Percentiles rank a stretch among this genome's conserved stretches.
phyloP scores from a whole-genome alignment of 768 basidiomycete genomes.

The Phlegmacium glaucopus region DNA sequence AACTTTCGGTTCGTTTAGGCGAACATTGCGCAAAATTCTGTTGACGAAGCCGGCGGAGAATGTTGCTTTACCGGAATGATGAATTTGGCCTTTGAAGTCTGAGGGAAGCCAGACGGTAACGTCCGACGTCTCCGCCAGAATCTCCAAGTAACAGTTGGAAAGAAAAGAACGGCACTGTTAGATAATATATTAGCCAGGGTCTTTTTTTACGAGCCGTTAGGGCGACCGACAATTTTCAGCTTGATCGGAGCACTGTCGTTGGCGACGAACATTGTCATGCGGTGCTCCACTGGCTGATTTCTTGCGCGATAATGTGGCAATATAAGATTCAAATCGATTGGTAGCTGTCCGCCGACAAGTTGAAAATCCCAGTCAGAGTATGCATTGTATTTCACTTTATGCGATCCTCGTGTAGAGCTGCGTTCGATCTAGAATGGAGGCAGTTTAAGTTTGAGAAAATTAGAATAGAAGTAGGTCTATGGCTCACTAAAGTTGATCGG shows the following conservation, averaged over 20 bases:
- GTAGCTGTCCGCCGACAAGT: conserved; percentile 46
- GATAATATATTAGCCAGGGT: conserved; percentile 4
- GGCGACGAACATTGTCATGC: conserved; percentile 65
- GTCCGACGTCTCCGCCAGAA: conserved; percentile 62
- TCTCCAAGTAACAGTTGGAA: conserved; percentile 59
- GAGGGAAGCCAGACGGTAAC: conserved; percentile 78
- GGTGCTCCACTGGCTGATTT: conserved; percentile 67
- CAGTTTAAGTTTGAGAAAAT: neutral
- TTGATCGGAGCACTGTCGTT: conserved; percentile 53
- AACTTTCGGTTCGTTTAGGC: conserved; percentile 39
- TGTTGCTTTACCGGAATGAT: conserved; percentile 44
- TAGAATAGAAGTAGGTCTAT: neutral
- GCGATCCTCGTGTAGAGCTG: conserved; percentile 41
- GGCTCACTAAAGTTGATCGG: conserved; percentile 22
- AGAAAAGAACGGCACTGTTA: conserved; percentile 53
- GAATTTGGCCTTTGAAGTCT: conserved; percentile 71
- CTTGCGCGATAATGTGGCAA: conserved; percentile 79
- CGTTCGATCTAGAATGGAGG: conserved; percentile 11
- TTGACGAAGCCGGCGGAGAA: conserved; percentile 77
- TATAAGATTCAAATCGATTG: conserved; percentile 64
- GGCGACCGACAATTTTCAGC: conserved; percentile 64
- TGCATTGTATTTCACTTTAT: conserved; percentile 62
- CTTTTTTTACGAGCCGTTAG: conserved; percentile 12
- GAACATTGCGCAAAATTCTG: conserved; percentile 54
- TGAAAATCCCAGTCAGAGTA: conserved; percentile 65